These are phyloP conservation scores for Aspergillus leporis DNA, from an alignment of 495 filamentous ascomycete species.

Conservation along the genomic window DNA sequence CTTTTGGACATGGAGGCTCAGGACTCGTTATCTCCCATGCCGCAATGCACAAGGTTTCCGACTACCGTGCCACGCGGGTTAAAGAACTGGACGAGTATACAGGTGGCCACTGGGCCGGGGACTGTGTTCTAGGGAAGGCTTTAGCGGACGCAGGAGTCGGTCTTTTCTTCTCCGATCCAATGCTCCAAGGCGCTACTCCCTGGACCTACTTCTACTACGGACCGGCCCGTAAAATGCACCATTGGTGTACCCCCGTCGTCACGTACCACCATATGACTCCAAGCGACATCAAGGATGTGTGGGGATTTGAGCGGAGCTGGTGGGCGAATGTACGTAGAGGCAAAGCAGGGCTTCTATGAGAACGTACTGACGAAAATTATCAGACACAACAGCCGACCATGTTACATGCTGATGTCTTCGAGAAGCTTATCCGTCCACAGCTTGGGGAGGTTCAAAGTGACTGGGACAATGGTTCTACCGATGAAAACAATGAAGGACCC, in stretches of 20 bases:
- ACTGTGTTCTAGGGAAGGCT: constrained; percentile 48
- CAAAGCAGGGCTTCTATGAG: neutral
- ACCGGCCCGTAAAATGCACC: constrained; percentile 29
- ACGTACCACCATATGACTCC: constrained; percentile 51
- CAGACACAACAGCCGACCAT: neutral
- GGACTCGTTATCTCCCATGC: constrained; percentile 56
- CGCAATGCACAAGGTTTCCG: constrained; percentile 31
- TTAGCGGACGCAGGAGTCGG: constrained; percentile 35
- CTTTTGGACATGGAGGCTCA: constrained; percentile 66
- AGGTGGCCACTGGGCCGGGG: constrained; percentile 37
- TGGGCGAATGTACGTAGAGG: constrained; percentile 8
- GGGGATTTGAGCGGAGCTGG: constrained; percentile 44
- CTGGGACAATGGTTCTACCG: constrained; percentile 33
- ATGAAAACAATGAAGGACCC: constrained; percentile 11
- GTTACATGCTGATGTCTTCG: constrained; percentile 14
- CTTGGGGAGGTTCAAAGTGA: constrained; percentile 20
- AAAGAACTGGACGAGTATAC: constrained; percentile 33
- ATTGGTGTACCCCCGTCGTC: constrained; percentile 51
- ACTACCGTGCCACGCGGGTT: constrained; percentile 15
- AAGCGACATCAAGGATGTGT: constrained; percentile 39
- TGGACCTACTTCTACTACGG: constrained; percentile 43
- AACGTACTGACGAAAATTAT: neutral
- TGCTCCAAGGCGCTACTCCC: constrained; percentile 32
- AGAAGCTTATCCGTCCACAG: constrained; percentile 1
- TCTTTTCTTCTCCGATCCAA: constrained; percentile 39